Evolutionary conservation across 2,329 filamentous ascomycete genomes (phyloP).

Genomic region (Triangularia verruculosa): DNA sequence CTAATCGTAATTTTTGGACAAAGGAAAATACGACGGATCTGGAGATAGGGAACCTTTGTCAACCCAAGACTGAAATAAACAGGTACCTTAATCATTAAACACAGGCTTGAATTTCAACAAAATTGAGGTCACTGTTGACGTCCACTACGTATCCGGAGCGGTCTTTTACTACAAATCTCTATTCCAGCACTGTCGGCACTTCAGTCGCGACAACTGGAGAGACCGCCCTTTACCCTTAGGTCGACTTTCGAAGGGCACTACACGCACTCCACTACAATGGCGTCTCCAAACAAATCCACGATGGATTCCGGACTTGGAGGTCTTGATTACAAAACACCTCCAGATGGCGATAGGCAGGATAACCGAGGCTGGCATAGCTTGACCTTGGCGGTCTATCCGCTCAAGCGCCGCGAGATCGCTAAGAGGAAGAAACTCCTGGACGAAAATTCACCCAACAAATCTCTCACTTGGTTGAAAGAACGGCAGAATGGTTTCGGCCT

Average conservation of each 20-base stretch:
- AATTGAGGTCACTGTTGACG: too few species aligned
- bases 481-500: background rate
- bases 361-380: background rate
- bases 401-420: background rate
- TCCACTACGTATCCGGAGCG: too few species aligned
- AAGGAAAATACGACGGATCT: background rate
- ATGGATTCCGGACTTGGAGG: background rate
- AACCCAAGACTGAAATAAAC: background rate
- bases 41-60: background rate
- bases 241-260: background rate
- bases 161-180: too few species aligned
- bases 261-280: background rate
- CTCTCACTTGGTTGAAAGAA: background rate
- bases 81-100: background rate
- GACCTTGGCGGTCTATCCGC: background rate
- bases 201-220: background rate
- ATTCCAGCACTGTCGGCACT: too few species aligned
- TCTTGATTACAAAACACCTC: background rate
- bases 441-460: background rate
- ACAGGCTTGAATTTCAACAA: too few species aligned
- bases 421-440: background rate
- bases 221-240: background rate
- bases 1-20: background rate
- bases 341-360: background rate
- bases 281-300: too few species aligned